Evolutionary conservation across 2,329 filamentous ascomycete species (phyloP).

Genomic region (Dactylellina leptospora): DNA sequence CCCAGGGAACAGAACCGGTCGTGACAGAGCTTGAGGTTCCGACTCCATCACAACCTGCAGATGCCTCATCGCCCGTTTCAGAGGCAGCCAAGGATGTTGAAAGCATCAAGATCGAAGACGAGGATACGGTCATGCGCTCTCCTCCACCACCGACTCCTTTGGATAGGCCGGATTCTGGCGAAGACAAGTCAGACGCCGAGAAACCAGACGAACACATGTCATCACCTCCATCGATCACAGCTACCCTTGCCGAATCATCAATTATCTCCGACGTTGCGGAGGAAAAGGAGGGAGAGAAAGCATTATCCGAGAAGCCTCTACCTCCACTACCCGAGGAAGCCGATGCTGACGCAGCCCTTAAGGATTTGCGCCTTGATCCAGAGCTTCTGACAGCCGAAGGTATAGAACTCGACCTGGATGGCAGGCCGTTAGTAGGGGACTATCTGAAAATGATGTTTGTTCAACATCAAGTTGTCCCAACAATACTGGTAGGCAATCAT

Average conservation of each 20-base stretch:
- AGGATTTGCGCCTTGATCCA: constrained; percentile 43
- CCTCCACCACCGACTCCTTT: constrained; percentile 39
- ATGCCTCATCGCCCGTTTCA: constrained; percentile 35
- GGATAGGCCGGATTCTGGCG: constrained; percentile 26
- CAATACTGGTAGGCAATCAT: constrained; percentile 86
- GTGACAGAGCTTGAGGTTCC: constrained; percentile 50
- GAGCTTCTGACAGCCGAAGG: constrained; percentile 36
- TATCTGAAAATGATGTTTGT: constrained; percentile 96
- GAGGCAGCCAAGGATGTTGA: constrained; percentile 35
- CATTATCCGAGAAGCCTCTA: constrained; percentile 54
- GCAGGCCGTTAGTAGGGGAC: constrained; percentile 87
- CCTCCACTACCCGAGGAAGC: constrained; percentile 53
- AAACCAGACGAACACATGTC: constrained; percentile 46
- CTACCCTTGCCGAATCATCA: constrained; percentile 28
- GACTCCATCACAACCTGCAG: constrained; percentile 36
- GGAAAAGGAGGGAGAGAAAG: constrained; percentile 53
- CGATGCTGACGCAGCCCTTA: constrained; percentile 47
- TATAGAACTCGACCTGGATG: constrained; percentile 70
- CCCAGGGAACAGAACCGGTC: constrained; percentile 24
- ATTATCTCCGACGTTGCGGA: constrained; percentile 51
- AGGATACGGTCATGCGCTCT: constrained; percentile 51
- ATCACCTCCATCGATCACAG: constrained; percentile 36
- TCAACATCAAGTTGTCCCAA: constrained; percentile 90
- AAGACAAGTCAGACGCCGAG: constrained; percentile 28
- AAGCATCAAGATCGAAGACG: constrained; percentile 49